phyloP scores from a whole-genome alignment of 1,139 yeast genomes.

The Suhomyces bribrorum region DNA sequence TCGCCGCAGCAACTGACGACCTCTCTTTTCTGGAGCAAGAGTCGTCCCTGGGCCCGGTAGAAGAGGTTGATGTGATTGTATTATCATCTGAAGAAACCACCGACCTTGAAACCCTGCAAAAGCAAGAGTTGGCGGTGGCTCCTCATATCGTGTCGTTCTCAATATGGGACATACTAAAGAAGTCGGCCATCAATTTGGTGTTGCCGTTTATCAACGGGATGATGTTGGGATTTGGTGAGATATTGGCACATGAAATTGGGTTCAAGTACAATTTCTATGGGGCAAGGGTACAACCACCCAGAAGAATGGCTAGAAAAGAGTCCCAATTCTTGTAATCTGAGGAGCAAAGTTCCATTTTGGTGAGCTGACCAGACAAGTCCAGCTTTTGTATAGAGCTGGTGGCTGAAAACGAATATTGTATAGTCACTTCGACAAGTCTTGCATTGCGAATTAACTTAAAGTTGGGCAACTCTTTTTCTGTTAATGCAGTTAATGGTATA shows the following conservation, averaged over 20 bases:
- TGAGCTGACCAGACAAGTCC: too few relatives aligned
- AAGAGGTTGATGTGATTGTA: slow-evolving; percentile 7
- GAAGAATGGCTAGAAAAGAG: slow-evolving; percentile 28
- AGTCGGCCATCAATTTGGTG: slow-evolving; percentile 70
- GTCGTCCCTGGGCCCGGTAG: neutral
- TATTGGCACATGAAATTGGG: slow-evolving; percentile 90
- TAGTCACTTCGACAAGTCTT: too few relatives aligned
- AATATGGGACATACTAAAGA: slow-evolving; percentile 40
- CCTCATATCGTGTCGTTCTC: slow-evolving; percentile 7
- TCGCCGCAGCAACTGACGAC: neutral
- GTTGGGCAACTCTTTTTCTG: too few relatives aligned
- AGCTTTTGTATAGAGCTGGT: too few relatives aligned
- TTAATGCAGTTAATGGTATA: too few relatives aligned
- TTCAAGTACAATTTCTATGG: slow-evolving; percentile 78
- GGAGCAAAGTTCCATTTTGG: too few relatives aligned
- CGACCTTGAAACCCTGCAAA: slow-evolving; percentile 3
- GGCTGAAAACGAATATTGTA: too few relatives aligned
- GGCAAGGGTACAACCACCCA: slow-evolving; percentile 57
- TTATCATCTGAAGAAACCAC: slow-evolving; percentile 8
- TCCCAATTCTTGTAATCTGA: slow-evolving; percentile 5
- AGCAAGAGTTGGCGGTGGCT: neutral
- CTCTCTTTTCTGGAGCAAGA: neutral
- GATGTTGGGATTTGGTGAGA: slow-evolving; percentile 96
- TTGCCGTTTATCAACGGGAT: slow-evolving; percentile 91
- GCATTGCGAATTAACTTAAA: too few relatives aligned